Base-by-base conservation (phyloP, 192 early-diverging fungal genomes). In the Backusella tarrabulga region DNA sequence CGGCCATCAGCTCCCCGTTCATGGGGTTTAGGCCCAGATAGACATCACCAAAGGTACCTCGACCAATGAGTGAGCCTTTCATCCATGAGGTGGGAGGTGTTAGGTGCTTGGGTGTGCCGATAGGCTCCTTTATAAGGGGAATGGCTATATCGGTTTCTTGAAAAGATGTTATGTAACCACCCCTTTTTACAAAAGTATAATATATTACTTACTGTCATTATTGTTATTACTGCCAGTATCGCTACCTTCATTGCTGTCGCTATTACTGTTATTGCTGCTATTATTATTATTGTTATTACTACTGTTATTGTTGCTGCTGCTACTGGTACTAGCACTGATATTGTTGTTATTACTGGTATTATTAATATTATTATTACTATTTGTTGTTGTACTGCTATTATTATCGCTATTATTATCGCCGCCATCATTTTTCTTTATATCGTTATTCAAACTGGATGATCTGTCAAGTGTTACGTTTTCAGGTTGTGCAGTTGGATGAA, bases 11-110 rank as follows among this genome's bases (percentile, higher is more conserved):
- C 38, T 91, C 95, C 11, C 96, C 97, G 2, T 89, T 95, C 67
- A 92, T 88, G 23, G 95, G 83, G 85, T 98, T 95, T 79, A 97
- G 88, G 5, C 92, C 98, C 67, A 94, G 88, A 75, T 95, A 99
- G 15, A 99, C 98, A 72, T 90, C 93, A 23, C 95, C 97, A 87
- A 98, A 99, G 15, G 95, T 95, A n/a, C 98, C 98, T 77, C 93
- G 89, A 2, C 97, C 98, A 82, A 99, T 99, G 19, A 95, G 87
- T 34, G 89, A 86, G 19, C 98, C 98, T 77, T 93, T 91, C 72
- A 93, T 93, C 95, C 96, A 98, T 63, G 89, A 80, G 0, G 85
- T 74, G 1, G 84, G 71, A 29, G 44, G 44, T 23, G 67, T 34
- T 1, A 34, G 14, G 1, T 68, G 67, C 0, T 68, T 68, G 19